Evolutionary conservation across 2,329 filamentous ascomycete genomes (phyloP), one percentile per base, ranked within the genome.

Genomic region (Fusarium brevicatenulatum): DNA sequence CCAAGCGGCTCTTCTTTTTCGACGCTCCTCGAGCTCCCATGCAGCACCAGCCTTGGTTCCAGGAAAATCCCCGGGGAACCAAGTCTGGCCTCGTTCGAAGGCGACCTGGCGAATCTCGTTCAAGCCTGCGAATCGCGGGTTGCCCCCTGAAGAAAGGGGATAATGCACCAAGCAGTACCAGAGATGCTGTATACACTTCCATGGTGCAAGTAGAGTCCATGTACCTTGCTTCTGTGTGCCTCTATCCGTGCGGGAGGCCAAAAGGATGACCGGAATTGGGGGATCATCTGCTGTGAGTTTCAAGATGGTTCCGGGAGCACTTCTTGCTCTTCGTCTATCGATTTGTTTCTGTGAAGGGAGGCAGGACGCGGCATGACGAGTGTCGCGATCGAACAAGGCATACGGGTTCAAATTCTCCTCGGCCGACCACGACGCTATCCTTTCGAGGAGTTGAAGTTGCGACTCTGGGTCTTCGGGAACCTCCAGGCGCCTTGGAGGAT

Each of bases 121-220:
- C 37, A 98, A 78, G 0, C 96, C 95, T 4, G 93, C 95, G 74
- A 97, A 94, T 30, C 92, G 88, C 4, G 94, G 92, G 67, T 94
- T 97, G 0, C 92, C 91, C 12, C 95, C 95, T 2, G 91, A 92
- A 0, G 91, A 92, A 2, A 97, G 86, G 0, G 94, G 93, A 67
- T 91, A 94, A 78, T 94, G 94, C 83, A 97, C 92, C 19, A 98
- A 83, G 52, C 90, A 91, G 76, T 95, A 92, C 96, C 96, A 99
- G 37, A 98, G 86, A 0, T 94, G 90, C 40, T 90, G 85, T 40
- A 98, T 92, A 76, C 93, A 97, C 79, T 93, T 95, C 94, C 95
- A 98, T 0, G 96, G 96, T 7, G 96, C 87, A 30, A 98, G 85
- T 3, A 98, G 80, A 1, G 91, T 96, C 94, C 95, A 98, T 0